Evolutionary conservation across 305 asterid genomes (phyloP), one percentile per base, ranked within the genome.

Genomic region (Fraxinus albicans): DNA sequence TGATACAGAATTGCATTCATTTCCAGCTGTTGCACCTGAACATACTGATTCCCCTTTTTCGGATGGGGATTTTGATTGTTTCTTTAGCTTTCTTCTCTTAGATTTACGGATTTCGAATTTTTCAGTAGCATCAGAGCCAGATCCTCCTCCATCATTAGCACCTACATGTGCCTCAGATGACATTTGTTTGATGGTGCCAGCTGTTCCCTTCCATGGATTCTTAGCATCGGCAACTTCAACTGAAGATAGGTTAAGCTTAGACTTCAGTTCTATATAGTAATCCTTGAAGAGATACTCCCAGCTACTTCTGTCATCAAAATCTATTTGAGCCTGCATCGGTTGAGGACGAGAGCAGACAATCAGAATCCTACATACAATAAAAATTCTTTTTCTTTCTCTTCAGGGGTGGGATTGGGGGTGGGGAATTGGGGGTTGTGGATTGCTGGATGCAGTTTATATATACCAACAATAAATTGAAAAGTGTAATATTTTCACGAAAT

Each of bases 101-200:
- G 93, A 89, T 83, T 87, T 92, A 84, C 85, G 83, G 77, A 89
- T 79, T 91, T 89, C 93, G 82, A 75, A 25, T 79, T 88, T 90
- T 88, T 91, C 97, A 86, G 81, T 44, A 73, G 92, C 87, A 15
- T 91, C 98, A 17, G 98, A 91, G 78, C 89, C 93, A 76, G 98
- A 93, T 81, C 90, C 94, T 55, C 78, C 90, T 82, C 86, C 92
- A 73, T 90, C 89, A 83, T 88, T 87, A 80, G 83, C 86, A 76
- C 90, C 93, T 78, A 85, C 85, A 7, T 81, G 92, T 80, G 86
- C 89, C 84, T 89, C 93, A 55, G 84, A 84, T 50, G 93, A 87
- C 74, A 90, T 94, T 70, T 86, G 88, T 84, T 90, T 91, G 85
- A 84, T 81, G 82, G 88, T 80, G 80, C 92, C 85, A 67, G 95